Conservation (phyloP, 306 rosid genomes). For the Cucurbita maxima region DNA sequence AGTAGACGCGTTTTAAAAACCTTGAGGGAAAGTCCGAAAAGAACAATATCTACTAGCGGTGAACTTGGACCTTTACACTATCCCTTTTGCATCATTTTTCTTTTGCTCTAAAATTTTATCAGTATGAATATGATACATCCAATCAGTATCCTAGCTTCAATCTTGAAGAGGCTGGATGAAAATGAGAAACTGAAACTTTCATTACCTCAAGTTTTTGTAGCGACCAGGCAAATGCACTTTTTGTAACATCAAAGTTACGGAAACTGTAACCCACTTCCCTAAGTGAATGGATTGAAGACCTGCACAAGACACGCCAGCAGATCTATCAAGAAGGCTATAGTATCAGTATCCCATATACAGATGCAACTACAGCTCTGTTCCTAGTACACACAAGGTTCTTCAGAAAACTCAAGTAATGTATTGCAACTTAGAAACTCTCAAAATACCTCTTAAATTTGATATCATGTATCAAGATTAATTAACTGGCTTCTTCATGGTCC, state of each 20-base stretch:
- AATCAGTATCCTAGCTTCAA: not conserved
- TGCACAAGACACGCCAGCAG: not conserved
- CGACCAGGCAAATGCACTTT: not conserved
- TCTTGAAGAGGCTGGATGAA: not conserved
- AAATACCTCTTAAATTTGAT: not conserved
- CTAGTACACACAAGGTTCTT: not conserved
- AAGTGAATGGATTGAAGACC: not conserved
- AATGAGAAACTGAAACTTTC: not conserved
- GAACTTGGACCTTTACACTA: no score
- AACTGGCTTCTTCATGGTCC: not conserved
- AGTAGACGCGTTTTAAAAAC: no score
- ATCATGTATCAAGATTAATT: not conserved
- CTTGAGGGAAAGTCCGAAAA: no score
- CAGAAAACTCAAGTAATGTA: not conserved
- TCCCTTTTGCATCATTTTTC: not conserved
- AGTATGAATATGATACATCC: no score
- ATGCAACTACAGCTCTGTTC: not conserved
- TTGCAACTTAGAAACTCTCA: not conserved
- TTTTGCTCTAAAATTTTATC: not conserved
- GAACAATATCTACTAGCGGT: no score
- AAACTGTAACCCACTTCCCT: not conserved
- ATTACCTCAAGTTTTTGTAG: conserved; percentile 1
- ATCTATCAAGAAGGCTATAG: not conserved
- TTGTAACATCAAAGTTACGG: not conserved
- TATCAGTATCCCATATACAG: not conserved